These are phyloP conservation scores for Trichoderma sp. DNA, from an alignment of 2,329 filamentous ascomycete species.

Conservation along the genomic window DNA sequence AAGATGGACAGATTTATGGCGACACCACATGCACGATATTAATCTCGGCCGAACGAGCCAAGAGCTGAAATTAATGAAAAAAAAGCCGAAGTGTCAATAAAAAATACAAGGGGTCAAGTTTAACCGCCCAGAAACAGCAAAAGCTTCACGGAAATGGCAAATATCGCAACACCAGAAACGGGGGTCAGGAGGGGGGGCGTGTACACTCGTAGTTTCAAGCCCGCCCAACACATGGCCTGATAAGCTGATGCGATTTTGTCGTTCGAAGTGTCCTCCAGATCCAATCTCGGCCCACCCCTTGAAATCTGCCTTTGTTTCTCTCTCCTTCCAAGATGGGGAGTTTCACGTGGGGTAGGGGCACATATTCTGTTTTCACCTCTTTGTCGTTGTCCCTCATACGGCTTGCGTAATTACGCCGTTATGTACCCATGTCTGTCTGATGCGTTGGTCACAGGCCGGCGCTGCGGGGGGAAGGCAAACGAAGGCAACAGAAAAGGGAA, in stretches of 20 bases:
- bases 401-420: slow-evolving; percentile 1
- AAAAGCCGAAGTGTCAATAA: neutral
- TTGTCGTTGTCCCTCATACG: neutral
- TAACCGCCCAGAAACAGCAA: neutral
- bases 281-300: neutral
- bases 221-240: neutral
- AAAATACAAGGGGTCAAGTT: neutral
- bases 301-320: neutral
- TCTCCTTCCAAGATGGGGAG: neutral
- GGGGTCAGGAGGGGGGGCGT: neutral
- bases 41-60: neutral
- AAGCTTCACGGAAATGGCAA: neutral
- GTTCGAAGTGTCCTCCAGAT: neutral
- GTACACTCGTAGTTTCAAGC: neutral
- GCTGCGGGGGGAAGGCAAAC: neutral
- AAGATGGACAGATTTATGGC: neutral
- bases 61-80: neutral
- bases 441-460: neutral
- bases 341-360: neutral
- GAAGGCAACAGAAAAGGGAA: slow-evolving; percentile 4
- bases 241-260: neutral
- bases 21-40: neutral
- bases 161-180: neutral
- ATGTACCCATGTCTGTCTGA: neutral
- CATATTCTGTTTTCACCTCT: neutral